Conservation (phyloP, 768 basidiomycete genomes). For the Inosperma sp. region DNA sequence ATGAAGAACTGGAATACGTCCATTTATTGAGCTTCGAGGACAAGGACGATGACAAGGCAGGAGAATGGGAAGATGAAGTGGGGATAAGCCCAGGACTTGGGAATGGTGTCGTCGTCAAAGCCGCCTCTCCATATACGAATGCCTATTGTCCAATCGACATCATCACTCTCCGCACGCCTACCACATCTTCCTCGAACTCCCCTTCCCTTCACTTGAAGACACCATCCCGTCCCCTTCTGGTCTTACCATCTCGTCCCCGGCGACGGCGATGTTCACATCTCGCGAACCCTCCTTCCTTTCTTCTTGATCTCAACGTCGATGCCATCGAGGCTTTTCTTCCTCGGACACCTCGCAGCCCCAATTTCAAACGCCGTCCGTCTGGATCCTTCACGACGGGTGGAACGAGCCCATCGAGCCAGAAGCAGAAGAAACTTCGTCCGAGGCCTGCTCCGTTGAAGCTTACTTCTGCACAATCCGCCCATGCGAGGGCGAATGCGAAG, state of each 20-base stretch:
- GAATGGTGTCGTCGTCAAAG: not conserved
- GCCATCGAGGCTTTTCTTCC: constrained; percentile 34
- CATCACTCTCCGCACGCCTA: constrained; percentile 9
- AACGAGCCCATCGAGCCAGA: constrained; percentile 6
- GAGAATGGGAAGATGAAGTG: constrained; percentile 14
- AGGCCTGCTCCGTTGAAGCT: constrained; percentile 38
- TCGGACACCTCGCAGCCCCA: constrained; percentile 13
- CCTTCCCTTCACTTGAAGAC: constrained; percentile 33
- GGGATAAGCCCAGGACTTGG: not conserved
- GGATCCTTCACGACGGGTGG: not conserved
- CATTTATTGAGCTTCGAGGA: constrained; percentile 48
- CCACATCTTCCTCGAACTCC: constrained; percentile 45
- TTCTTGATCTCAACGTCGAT: no score
- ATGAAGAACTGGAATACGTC: constrained; percentile 66
- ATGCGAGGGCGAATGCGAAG: constrained; percentile 11
- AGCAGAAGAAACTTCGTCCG: constrained; percentile 26
- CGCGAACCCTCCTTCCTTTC: constrained; percentile 29
- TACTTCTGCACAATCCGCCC: constrained; percentile 16
- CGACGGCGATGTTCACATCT: constrained; percentile 35
- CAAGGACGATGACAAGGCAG: constrained; percentile 21
- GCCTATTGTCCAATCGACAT: constrained; percentile 11
- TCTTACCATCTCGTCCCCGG: constrained; percentile 34
- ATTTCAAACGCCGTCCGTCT: not conserved
- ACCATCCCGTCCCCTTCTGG: constrained; percentile 36
- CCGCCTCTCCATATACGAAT: not conserved